Conservation (phyloP, 2,329 filamentous ascomycete species). For the Fusarium sp. region DNA sequence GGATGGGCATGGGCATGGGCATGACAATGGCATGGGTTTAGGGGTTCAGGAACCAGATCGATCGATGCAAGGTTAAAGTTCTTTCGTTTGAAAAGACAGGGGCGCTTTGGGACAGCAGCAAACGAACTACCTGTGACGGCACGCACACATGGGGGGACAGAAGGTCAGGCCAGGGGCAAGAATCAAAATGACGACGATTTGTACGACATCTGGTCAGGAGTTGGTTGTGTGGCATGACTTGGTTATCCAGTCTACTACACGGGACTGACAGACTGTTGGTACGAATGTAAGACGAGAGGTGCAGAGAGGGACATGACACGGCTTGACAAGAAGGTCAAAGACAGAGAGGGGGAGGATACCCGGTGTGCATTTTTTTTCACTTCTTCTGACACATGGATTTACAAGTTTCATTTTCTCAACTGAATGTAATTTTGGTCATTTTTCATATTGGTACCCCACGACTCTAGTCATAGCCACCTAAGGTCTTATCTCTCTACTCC, state of each 20-base stretch:
- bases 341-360: slow-evolving; percentile 33
- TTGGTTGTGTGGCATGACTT: slow-evolving; percentile 9
- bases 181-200: slow-evolving; percentile 33
- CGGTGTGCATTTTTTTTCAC: slow-evolving; percentile 38
- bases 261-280: not conserved
- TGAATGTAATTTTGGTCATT: slow-evolving; percentile 21
- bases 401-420: slow-evolving; percentile 17
- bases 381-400: slow-evolving; percentile 34
- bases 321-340: not conserved
- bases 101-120: slow-evolving; percentile 12
- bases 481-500: slow-evolving; percentile 10
- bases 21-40: slow-evolving; percentile 17
- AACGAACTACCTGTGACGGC: not conserved
- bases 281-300: slow-evolving; percentile 32
- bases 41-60: slow-evolving; percentile 26
- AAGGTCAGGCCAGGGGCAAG: not conserved
- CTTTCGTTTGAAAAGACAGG: slow-evolving; percentile 33
- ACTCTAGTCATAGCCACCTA: not conserved
- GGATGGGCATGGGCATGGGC: slow-evolving; percentile 12
- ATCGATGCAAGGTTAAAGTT: slow-evolving; percentile 17
- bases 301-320: not conserved
- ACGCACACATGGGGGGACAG: not conserved
- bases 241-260: not conserved
- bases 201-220: slow-evolving; percentile 38
- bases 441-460: slow-evolving; percentile 1